Percentiles rank a stretch among this genome's conserved stretches.
These are phyloP conservation scores for Seiridium unicorne DNA, from an alignment of 2,329 filamentous ascomycete genomes.

Conservation along the genomic window DNA sequence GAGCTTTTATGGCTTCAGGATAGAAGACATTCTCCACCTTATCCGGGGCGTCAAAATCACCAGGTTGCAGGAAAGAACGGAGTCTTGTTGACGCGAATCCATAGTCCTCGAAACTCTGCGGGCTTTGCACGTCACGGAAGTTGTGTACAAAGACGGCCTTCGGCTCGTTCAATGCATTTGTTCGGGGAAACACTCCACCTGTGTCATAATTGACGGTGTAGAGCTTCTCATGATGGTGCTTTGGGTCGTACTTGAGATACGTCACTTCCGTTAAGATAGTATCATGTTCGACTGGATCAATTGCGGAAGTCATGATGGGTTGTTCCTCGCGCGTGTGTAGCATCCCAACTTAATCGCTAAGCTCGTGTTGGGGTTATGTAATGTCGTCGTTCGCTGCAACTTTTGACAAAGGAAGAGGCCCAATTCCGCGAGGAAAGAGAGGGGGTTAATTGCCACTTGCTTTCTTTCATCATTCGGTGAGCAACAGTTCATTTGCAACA, in stretches of 20 bases:
- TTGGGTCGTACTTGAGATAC: not conserved
- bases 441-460: no score
- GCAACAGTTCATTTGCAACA: no score
- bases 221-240: not conserved
- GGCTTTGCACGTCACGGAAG: not conserved
- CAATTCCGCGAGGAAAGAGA: no score
- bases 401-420: no score
- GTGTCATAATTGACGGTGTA: not conserved
- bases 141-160: not conserved
- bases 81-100: not conserved
- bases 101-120: not conserved
- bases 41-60: not conserved
- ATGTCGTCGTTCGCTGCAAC: no score
- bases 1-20: not conserved
- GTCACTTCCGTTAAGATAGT: no score
- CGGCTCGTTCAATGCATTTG: not conserved
- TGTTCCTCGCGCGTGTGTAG: no score
- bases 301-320: no score
- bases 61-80: not conserved
- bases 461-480: no score
- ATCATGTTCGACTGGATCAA: no score
- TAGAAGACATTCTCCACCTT: not conserved
- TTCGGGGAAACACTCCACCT: not conserved
- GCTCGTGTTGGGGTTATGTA: no score
- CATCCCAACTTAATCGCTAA: no score